Base-by-base conservation (phyloP, 1,284 basidiomycete species). In the Ceratobasidium sp. region DNA sequence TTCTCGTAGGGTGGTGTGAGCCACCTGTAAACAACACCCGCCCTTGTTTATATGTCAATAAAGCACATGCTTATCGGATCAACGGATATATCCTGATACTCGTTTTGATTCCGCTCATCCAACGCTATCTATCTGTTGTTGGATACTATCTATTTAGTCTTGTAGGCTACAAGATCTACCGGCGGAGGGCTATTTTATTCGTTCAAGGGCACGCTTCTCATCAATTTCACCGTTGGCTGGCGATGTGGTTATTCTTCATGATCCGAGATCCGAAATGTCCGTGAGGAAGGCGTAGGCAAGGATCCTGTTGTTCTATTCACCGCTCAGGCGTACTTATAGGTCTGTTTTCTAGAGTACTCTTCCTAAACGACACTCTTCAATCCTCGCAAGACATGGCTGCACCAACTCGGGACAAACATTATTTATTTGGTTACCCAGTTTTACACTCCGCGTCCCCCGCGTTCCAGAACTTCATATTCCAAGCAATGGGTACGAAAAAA, bases 371-470 rank as follows among this genome's bases (percentile, higher is more conserved):
- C 19, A 24, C 7, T 24, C n/a, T 6, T 29, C 41, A 2, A 53
- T 22, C 22, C 17, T 4, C 54, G 27, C 19, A 17, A 14, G 50
- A 29, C 45, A 72, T 72, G 69, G 47, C 24, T 17, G 31, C 24
- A 8, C 56, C 69, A 7, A 11, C 69, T 51, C 57, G 69, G n/a
- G 45, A 72, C 69, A 72, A 51, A 31, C 69, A 72, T 31, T 72
- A 72, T 27, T 56, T 72, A 6, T 72, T 72, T 76, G 83, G 83
- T 2, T 82, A 80, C 72, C 83, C 83, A 15, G 79, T 84, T 63
- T 78, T 82, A 56, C 83, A 84, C 73, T 84, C 83, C 36, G 80
- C 79, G 1, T 81, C 82, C 8, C 83, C 83, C 8, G 75, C 81
- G 2, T 76, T 84, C 24, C 83, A 83, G 75, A 83, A 83, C 71